phyloP scores from a whole-genome alignment of 441 rosid species.

The Brassica balearica region DNA sequence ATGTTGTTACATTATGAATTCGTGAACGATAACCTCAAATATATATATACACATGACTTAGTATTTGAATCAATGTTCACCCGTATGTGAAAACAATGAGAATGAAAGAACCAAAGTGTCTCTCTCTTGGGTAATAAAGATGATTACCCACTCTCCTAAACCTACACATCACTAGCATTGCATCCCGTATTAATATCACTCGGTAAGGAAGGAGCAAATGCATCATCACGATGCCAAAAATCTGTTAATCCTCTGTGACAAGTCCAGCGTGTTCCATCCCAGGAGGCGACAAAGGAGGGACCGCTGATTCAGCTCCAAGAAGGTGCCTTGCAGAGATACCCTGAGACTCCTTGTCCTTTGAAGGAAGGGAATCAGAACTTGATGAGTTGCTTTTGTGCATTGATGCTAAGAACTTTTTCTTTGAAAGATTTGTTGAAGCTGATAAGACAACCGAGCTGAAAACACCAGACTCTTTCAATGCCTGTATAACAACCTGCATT shows the following conservation, averaged over 20 bases:
- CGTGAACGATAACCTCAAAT: not conserved
- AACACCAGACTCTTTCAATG: conserved; percentile 70
- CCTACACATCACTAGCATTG: conserved; percentile 28
- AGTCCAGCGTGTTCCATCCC: conserved; percentile 47
- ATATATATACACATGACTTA: not conserved
- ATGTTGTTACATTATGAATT: not conserved
- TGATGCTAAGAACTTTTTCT: conserved; percentile 57
- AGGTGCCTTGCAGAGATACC: conserved; percentile 58
- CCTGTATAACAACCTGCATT: conserved; percentile 67
- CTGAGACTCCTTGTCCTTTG: conserved; percentile 46
- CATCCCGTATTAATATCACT: conserved; percentile 16
- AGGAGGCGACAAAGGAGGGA: conserved; percentile 68
- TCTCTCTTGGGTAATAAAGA: not conserved
- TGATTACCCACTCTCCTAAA: conserved; percentile 25
- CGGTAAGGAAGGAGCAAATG: conserved; percentile 16
- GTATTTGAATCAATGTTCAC: not conserved
- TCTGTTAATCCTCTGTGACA: conserved; percentile 35
- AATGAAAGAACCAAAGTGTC: not conserved
- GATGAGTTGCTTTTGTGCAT: conserved; percentile 61
- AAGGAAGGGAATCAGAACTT: conserved; percentile 49
- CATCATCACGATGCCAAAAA: not conserved
- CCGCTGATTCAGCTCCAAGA: conserved; percentile 52
- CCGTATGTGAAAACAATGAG: not conserved
- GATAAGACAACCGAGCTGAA: conserved; percentile 66
- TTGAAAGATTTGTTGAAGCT: conserved; percentile 59